Evolutionary conservation across 768 basidiomycete species (phyloP), one percentile per base, ranked within the genome.

Genomic region (Leccinum truebloodii): DNA sequence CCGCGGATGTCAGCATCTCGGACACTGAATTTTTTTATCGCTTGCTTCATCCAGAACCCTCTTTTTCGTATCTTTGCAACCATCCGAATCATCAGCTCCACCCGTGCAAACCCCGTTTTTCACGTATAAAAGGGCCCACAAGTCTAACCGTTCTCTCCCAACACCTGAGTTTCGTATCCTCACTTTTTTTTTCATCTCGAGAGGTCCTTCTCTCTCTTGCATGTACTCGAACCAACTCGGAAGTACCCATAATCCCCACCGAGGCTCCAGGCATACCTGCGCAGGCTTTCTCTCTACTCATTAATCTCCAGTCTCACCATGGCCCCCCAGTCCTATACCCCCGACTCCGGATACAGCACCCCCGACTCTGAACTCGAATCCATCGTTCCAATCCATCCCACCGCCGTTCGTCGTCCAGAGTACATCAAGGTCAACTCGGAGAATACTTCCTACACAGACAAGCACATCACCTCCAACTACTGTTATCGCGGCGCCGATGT

Each of bases 151-250:
- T 6, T 20, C 22, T 5, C 55, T 35, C 24, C 49, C 52, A 63
- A 54, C 26, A 6, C 35, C 32, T 4, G 0, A 20, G 4, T 18
- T 48, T 6, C 14, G 7, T 49, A 4, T 24, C 55, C 28, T 20
- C 32, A 12, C 32, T 32, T 34, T 34, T 34, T 14, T 56, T 63
- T 41, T 61, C 61, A 44, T 62, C 59, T 57, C 65, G 57, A 61
- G 60, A 70, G 64, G 73, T 66, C 54, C 62, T 60, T 73, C 80
- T 75, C 79, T 78, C 71, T 70, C 72, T 68, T 92, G 89, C 85
- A 95, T 95, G 94, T 96, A 88, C 91, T 92, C 90, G 65, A 95
- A 95, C 90, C 88, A 89, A 76, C 89, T 95, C 67, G 87, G 89
- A 77, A 90, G 89, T 77, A 80, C 86, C 67, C 94, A 95, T 81